phyloP scores from a whole-genome alignment of 345 rosid species.

The Carallia brachiata region DNA sequence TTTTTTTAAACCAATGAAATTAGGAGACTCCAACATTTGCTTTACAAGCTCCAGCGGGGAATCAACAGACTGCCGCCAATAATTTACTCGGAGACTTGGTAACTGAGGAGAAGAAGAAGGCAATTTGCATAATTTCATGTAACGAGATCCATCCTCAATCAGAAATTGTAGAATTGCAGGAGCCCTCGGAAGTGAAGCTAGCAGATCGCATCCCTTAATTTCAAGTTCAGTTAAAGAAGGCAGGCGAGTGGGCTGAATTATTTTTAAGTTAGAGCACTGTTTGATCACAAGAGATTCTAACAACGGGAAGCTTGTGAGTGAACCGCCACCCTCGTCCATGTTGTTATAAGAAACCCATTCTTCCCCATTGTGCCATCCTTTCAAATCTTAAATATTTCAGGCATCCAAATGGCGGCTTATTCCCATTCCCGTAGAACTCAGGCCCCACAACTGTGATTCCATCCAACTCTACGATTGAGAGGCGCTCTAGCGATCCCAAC shows the following conservation, averaged over 20 bases:
- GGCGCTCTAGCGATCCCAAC: neutral
- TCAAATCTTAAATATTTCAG: constrained; percentile 29
- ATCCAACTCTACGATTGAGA: neutral
- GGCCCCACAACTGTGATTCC: neutral
- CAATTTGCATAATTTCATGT: neutral
- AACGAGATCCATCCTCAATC: neutral
- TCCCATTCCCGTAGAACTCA: neutral
- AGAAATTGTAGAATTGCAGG: neutral
- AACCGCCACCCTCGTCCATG: too few species aligned
- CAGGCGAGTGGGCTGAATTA: constrained; percentile 20
- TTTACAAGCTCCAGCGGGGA: too few species aligned
- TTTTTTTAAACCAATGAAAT: too few species aligned
- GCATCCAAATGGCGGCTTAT: constrained; percentile 28
- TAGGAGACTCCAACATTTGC: too few species aligned
- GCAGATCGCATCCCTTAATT: constrained; percentile 19
- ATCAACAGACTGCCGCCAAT: too few species aligned
- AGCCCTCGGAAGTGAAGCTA: neutral
- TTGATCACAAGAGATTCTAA: constrained; percentile 16
- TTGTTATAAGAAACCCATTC: constrained; percentile 24
- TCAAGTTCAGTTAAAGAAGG: constrained; percentile 9
- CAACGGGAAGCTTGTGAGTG: too few species aligned
- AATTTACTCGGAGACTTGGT: neutral
- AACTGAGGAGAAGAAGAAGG: neutral
- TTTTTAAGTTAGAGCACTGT: constrained; percentile 24
- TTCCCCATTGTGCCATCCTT: constrained; percentile 23